These are phyloP conservation scores for Crucibulum laeve DNA, from an alignment of 768 basidiomycete genomes.

Conservation along the genomic window DNA sequence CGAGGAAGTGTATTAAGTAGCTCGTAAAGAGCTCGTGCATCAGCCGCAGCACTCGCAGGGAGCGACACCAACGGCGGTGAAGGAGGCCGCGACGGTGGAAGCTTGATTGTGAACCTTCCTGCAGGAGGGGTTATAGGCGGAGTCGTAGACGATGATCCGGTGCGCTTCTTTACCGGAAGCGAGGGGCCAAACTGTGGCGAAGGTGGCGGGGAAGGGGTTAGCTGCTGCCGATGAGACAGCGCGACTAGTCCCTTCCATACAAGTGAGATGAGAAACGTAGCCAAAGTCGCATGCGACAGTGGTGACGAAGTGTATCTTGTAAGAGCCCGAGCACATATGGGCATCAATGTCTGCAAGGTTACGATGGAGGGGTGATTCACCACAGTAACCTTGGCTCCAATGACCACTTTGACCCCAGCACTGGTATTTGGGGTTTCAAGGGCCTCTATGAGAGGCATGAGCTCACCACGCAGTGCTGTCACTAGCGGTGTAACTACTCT, in stretches of 20 bases:
- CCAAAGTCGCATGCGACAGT: constrained; percentile 56
- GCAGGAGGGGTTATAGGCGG: constrained; percentile 56
- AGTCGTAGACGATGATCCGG: constrained; percentile 34
- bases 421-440: constrained; percentile 44
- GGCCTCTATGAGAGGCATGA: constrained; percentile 58
- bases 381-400: constrained; percentile 24
- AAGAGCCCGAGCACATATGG: constrained; percentile 57
- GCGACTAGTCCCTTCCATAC: constrained; percentile 75
- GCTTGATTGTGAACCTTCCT: constrained; percentile 60
- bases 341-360: constrained; percentile 54
- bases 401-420: constrained; percentile 19
- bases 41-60: constrained; percentile 44
- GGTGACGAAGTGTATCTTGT: constrained; percentile 49
- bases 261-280: constrained; percentile 67
- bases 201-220: constrained; percentile 31
- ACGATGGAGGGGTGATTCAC: constrained; percentile 57
- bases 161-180: constrained; percentile 35
- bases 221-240: constrained; percentile 54
- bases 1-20: constrained; percentile 58
- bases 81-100: constrained; percentile 64
- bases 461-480: constrained; percentile 52
- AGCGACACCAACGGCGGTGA: constrained; percentile 41
- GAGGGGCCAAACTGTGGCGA: constrained; percentile 29
- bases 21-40: constrained; percentile 60
- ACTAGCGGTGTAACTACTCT: constrained; percentile 66